phyloP scores from a whole-genome alignment of 441 rosid species.

The Euphorbia celastroides region DNA sequence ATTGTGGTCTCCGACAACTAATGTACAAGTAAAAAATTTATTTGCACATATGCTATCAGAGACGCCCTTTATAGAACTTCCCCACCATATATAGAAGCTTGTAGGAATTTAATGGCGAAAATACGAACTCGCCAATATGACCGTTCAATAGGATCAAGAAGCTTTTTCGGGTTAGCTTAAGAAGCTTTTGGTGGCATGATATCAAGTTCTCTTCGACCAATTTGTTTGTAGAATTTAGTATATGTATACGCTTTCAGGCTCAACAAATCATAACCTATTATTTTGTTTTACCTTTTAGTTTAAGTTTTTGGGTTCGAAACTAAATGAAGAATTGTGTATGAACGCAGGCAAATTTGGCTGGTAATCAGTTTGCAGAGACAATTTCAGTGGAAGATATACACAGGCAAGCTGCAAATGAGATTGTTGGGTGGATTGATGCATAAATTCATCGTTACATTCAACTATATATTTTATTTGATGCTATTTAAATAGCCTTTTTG shows the following conservation, averaged over 20 bases:
- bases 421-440: slow-evolving; percentile 41
- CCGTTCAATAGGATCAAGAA: too few species aligned
- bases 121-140: too few species aligned
- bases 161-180: not conserved
- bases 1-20: too few species aligned
- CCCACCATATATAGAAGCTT: too few species aligned
- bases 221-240: too few species aligned
- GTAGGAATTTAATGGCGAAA: too few species aligned
- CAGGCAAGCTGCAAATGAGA: slow-evolving; percentile 63
- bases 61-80: too few species aligned
- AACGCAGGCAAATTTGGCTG: slow-evolving; percentile 34
- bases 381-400: slow-evolving; percentile 40
- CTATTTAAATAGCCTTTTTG: too few species aligned
- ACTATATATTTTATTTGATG: not conserved
- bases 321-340: not conserved
- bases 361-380: slow-evolving; percentile 33
- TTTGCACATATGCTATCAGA: too few species aligned
- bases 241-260: not conserved
- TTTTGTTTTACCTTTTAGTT: not conserved
- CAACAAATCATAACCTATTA: not conserved
- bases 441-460: slow-evolving; percentile 13
- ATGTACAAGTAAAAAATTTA: too few species aligned
- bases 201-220: not conserved
- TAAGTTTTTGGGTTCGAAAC: not conserved
- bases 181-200: not conserved